Evolutionary conservation across 2,329 filamentous ascomycete species (phyloP), one percentile per base, ranked within the genome.

Genomic region (Exophiala viscosa): DNA sequence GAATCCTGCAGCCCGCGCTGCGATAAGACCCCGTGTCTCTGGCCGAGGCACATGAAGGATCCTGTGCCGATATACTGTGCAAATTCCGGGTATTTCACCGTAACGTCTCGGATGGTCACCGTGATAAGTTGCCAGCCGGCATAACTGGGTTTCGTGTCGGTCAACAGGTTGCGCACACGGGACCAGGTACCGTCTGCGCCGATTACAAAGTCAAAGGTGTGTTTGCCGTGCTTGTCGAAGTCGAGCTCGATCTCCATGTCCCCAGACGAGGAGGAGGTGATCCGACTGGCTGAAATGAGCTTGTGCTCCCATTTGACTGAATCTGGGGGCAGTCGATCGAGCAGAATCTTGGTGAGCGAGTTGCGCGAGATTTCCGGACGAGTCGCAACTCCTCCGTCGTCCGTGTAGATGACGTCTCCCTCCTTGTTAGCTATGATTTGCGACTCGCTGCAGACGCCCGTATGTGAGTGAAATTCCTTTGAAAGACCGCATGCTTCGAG

Each of bases 131-230:
- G 50, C 5, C 17, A 48, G 8, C 62, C 64, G 2, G 52, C 43
- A 45, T 65, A 66, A 4, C 44, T 13, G 3, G 65, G 65, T 23
- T 56, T 50, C 28, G 45, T 41, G 8, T 58, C 47, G 8, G 64
- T 62, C 7, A 67, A 45, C 7, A 60, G 8, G 0, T 35, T 46
- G 14, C 66, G 62, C 18, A 66, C 58, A 5, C 52, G 47, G 2
- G 59, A 63, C 66, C 66, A 68, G 15, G 64, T 62, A 0, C 66
- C 66, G 36, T 68, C 66, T 1, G 65, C 64, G 7, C 48, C 48
- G 14, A 50, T 41, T 9, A 50, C 41, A 10, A 53, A 23, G 28
- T 50, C 48, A 34, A 33, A 48, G 2, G 32, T 36, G 7, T 13
- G 15, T 10, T 18, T 48, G 11, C 38, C 50, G 15, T 43, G 13